Base-by-base conservation (phyloP, 192 early-diverging fungal genomes). In the Entomortierella parvispora region DNA sequence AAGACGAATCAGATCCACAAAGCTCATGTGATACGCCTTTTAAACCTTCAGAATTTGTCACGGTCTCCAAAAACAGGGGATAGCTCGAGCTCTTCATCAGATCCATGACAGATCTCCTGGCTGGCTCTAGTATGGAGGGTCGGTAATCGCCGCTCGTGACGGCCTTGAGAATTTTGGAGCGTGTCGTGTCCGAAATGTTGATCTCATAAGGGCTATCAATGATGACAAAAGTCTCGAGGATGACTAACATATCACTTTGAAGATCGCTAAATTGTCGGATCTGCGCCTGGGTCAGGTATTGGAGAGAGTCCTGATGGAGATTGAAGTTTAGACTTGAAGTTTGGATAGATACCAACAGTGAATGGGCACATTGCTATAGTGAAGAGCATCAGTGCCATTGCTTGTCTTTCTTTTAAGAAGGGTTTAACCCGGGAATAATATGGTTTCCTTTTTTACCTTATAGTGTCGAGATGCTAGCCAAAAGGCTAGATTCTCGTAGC, bases 401-500 rank as follows among this genome's bases (percentile, higher is more conserved):
- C 7, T 4, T 11, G 29, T 5, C 37, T 40, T 40, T 40, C 12
- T 40, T 40, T 40, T 40, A 40, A 9, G 5, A 12, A 9, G 7
- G 12, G 12, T 40, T 12, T 40, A 5, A 40, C 5, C 12, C n/a
- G n/a, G 37, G 37, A 40, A 40, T 9, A 29, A 11, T 50, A 26
- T 2, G 5, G 10, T 50, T 53, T 18, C 0, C 52, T 0, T 43
- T 26, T 23, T 2, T 63, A 71, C 61, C 52, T 81, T 67, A 62
- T 83, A 83, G 34, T 66, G 62, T 33, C 62, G 61, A 11, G 77
- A 58, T 6, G 74, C 66, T 8, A 72, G 47, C 72, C 75, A 84
- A 22, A 84, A 84, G 2, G 66, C 64, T 0, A 81, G 67, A 59
- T 84, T 84, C 44, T 84, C 79, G 23, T 55, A 34, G 26, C 79